Percentiles rank a stretch among this genome's conserved stretches.
Conservation (phyloP, 73 alveolate genomes). For the Tetrahymena malaccensis region DNA sequence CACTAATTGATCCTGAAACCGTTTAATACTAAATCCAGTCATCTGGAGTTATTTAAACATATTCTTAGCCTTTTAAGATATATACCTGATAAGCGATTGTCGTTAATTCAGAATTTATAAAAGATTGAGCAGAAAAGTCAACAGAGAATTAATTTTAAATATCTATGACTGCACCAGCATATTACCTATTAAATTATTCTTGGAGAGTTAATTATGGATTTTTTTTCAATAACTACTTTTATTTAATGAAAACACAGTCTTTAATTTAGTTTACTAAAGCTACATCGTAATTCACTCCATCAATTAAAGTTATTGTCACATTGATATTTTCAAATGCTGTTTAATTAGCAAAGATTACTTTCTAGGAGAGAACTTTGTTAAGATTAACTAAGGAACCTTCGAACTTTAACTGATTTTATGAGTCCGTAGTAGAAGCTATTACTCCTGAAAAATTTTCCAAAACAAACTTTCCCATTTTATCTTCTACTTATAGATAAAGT, state of each 20-base stretch:
- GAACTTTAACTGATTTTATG: not conserved
- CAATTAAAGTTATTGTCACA: not conserved
- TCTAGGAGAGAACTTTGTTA: not conserved
- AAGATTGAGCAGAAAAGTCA: not conserved
- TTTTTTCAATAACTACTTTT: not conserved
- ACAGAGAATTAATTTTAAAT: not conserved
- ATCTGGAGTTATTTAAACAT: not conserved
- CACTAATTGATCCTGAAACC: not conserved
- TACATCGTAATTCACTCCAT: not conserved
- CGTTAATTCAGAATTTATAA: not conserved
- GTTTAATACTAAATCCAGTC: not conserved
- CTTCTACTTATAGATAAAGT: not conserved
- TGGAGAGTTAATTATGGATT: not conserved
- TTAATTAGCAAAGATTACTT: not conserved
- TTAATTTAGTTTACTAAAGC: not conserved
- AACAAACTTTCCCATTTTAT: not conserved
- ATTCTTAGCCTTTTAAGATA: not conserved
- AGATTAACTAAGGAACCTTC: not conserved
- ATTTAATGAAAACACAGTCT: not conserved
- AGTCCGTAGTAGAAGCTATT: not conserved
- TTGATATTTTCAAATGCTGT: not conserved
- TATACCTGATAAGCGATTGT: not conserved
- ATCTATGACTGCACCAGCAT: not conserved
- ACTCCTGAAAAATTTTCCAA: not conserved
- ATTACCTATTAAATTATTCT: not conserved